These are phyloP conservation scores for Xylaria sp. DNA, from an alignment of 2,329 filamentous ascomycete species.

Conservation along the genomic window DNA sequence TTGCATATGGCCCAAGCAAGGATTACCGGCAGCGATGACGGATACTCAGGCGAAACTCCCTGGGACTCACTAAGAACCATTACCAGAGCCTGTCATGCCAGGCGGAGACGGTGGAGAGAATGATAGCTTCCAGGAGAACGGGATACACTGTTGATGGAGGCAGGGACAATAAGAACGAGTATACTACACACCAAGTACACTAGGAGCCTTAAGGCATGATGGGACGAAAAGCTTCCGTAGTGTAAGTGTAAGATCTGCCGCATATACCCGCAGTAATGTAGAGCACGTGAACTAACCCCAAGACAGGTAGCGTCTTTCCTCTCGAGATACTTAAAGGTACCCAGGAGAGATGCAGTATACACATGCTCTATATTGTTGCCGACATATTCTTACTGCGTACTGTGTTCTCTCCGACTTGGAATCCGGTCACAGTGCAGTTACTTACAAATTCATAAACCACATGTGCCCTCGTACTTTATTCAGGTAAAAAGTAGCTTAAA, in stretches of 20 bases:
- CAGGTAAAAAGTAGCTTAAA: not conserved
- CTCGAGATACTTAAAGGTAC: slow-evolving; percentile 13
- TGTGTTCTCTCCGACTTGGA: slow-evolving; percentile 21
- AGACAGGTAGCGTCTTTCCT: slow-evolving; percentile 16
- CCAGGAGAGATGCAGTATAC: not conserved
- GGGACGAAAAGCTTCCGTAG: slow-evolving; percentile 33
- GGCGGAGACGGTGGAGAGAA: not conserved
- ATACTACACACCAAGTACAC: not conserved
- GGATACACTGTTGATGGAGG: not conserved
- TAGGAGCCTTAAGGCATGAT: slow-evolving; percentile 18
- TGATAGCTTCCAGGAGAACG: not conserved
- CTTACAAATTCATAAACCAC: not conserved
- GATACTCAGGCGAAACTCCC: slow-evolving; percentile 6
- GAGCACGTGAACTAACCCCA: slow-evolving; percentile 26
- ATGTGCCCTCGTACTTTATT: not conserved
- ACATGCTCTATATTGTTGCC: not conserved
- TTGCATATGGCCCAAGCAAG: slow-evolving; percentile 25
- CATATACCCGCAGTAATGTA: slow-evolving; percentile 21
- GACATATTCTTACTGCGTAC: slow-evolving; percentile 29
- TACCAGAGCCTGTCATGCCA: slow-evolving; percentile 2
- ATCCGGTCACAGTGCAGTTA: slow-evolving; percentile 22
- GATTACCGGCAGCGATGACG: slow-evolving; percentile 25
- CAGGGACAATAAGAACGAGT: not conserved
- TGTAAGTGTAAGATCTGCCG: slow-evolving; percentile 28
- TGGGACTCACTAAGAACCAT: slow-evolving; percentile 19